Evolutionary conservation across 1,284 basidiomycete species (phyloP), one percentile per base, ranked within the genome.

Genomic region (Ganoderma meredithae): DNA sequence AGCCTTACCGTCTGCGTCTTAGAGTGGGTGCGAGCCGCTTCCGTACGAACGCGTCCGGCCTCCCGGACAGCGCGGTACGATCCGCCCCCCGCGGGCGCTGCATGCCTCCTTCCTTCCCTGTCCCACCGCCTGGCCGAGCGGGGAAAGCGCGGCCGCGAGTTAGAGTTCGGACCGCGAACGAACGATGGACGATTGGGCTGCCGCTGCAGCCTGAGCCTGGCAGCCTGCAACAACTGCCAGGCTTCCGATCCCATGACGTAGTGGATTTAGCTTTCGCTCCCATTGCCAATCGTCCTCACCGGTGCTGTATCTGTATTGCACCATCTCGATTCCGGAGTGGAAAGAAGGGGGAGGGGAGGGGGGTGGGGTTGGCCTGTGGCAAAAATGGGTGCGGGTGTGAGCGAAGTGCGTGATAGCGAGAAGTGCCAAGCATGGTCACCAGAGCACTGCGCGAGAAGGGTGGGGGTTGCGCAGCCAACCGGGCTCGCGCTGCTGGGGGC

Each of bases 381-480:
- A 65, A 17, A 49, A 40, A 6, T 4, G 55, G 19, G 22, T 5
- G 47, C 47, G 39, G 39, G 62, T 44, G 49, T 27, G 49, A 41
- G n/a, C 15, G 25, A 56, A 53, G 41, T 36, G 39, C 31, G 33
- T n/a, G 31, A 58, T 39, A n/a, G 10, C 55, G 55, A 58, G 55
- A 58, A 39, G 55, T 33, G 33, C 33, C 27, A 39, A 58, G 55
- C 31, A 19, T 31, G 55, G 55, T 58, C 55, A 58, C 55, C 55
- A 58, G 55, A 36, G 31, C 55, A 58, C 55, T 58, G 55, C 55
- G 55, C 52, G 52, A 55, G 52, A 55, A 55, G 27, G 52, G 55
- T 39, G 55, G 47, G 47, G 47, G 33, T 36, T 58, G 55, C 19
- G 31, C 27, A 58, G 55, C 53, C 53, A 55, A 55, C 53, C 53